Percentiles rank a stretch among this genome's conserved stretches.
Evolutionary conservation across 2,329 filamentous ascomycete genomes (phyloP).

Genomic region (Nigrograna mackinnonii): DNA sequence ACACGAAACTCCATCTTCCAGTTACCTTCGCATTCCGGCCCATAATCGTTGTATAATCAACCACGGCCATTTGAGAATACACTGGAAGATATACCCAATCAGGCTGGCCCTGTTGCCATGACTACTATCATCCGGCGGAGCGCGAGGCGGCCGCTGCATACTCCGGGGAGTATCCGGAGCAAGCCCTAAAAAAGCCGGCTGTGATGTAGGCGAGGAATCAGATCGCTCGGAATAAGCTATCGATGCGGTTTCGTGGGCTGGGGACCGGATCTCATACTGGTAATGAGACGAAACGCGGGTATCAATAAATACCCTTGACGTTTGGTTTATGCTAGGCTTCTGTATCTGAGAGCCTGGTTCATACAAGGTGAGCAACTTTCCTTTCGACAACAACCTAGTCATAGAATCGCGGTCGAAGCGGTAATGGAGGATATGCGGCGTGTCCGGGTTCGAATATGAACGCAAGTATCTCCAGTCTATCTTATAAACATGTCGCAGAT

Average conservation of each 20-base stretch:
- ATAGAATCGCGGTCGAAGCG: constrained; percentile 29
- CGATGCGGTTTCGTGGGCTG: too few relatives aligned
- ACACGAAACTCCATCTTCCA: too few relatives aligned
- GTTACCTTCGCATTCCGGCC: not conserved
- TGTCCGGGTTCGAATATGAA: constrained; percentile 29
- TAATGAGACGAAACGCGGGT: too few relatives aligned
- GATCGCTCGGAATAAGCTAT: constrained; percentile 2
- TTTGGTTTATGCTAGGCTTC: not conserved
- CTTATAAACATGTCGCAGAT: constrained; percentile 37
- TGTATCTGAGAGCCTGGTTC: constrained; percentile 24
- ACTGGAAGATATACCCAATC: constrained; percentile 1
- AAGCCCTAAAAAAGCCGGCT: constrained; percentile 10
- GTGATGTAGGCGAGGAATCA: not conserved
- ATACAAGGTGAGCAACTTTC: constrained; percentile 29
- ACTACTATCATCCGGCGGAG: constrained; percentile 2
- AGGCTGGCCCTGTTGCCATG: not conserved
- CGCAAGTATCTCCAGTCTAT: constrained; percentile 31
- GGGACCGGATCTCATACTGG: too few relatives aligned
- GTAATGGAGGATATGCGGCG: constrained; percentile 14
- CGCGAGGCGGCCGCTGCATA: constrained; percentile 1
- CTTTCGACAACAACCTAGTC: constrained; percentile 26
- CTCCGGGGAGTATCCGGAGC: not conserved
- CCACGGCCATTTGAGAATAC: constrained; percentile 4
- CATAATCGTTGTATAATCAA: not conserved
- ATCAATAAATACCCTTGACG: not conserved